Evolutionary conservation across 2,329 filamentous ascomycete species (phyloP), one percentile per base, ranked within the genome.

Genomic region (Scytalidium lignicola): DNA sequence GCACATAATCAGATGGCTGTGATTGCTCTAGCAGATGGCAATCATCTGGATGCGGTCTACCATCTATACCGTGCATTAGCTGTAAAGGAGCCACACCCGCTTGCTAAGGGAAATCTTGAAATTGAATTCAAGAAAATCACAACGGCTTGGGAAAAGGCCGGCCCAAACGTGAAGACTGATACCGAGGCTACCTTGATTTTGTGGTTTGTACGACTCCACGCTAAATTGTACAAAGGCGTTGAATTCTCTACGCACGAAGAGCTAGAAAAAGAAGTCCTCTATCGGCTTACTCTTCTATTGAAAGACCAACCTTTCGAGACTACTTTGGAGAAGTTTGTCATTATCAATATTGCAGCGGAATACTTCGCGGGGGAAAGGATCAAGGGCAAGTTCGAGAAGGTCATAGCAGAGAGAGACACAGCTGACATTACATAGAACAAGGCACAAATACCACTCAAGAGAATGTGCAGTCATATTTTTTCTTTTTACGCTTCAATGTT

Each of bases 1-100:
- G 87, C 90, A 15, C 87, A 95, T 62, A 92, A 99, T 62, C 93
- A 97, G 67, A 82, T 93, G 65, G 91, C 88, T 29, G 88, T 97
- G 29, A 85, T 97, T 51, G 85, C 86, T 51, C 78, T 89, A 43
- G 84, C 86, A 47, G 82, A 91, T 59, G 80, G 79, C 50, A 86
- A 92, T 57, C 87, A 95, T 64, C 78, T 97, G 45, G 82, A 90
- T 53, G 85, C 90, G 9, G 85, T 95, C 23, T 97, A 96, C 67
- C 84, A 96, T 66, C 81, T 97, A 39, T 93, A 96, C 64, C 85
- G 91, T 54, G 85, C 91, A 15, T 77, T 93, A 57, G 83, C 84
- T 8, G 84, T 89, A 26, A 76, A 83, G 46, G 75, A 84, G 39
- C 89, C 90, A 3, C 85, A 93, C 62, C 85, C 86, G 0, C 79